phyloP scores from a whole-genome alignment of 2,329 filamentous ascomycete genomes.

The Penicillium sp. region DNA sequence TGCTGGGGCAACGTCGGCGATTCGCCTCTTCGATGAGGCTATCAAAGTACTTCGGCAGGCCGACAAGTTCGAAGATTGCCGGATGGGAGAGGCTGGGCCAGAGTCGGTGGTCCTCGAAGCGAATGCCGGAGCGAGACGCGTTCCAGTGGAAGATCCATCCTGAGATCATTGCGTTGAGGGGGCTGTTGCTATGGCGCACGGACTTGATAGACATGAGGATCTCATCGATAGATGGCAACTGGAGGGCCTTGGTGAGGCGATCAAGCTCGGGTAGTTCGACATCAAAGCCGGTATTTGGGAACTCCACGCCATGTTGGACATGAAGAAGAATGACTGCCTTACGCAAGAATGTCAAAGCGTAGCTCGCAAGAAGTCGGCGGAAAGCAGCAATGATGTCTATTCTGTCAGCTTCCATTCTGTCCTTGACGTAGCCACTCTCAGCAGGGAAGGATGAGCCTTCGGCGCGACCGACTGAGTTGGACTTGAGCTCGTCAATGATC shows the following conservation, averaged over 20 bases:
- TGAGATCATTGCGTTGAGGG: conserved; percentile 53
- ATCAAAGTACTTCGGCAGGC: conserved; percentile 89
- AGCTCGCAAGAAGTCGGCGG: conserved; percentile 63
- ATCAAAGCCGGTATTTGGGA: conserved; percentile 68
- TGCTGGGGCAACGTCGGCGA: conserved; percentile 78
- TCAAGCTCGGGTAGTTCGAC: conserved; percentile 75
- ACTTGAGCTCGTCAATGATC: conserved; percentile 38
- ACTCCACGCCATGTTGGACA: conserved; percentile 84
- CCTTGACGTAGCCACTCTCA: conserved; percentile 40
- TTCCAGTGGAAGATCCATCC: conserved; percentile 70
- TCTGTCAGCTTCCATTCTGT: conserved; percentile 38
- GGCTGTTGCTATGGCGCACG: conserved; percentile 39
- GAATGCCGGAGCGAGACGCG: conserved; percentile 32
- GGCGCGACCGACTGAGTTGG: conserved; percentile 37
- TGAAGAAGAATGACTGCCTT: conserved; percentile 83
- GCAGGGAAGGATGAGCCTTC: conserved; percentile 39
- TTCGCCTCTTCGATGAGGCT: conserved; percentile 90
- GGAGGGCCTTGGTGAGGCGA: conserved; percentile 73
- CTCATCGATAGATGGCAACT: conserved; percentile 75
- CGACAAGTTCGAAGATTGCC: conserved; percentile 89
- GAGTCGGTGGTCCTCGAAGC: conserved; percentile 34
- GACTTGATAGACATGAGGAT: conserved; percentile 65
- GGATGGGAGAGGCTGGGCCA: conserved; percentile 70
- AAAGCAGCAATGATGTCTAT: conserved; percentile 35
- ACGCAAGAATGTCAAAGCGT: conserved; percentile 85